Evolutionary conservation across 2,329 filamentous ascomycete species (phyloP), one percentile per base, ranked within the genome.

Genomic region (Ceratocystis diversiconidia): DNA sequence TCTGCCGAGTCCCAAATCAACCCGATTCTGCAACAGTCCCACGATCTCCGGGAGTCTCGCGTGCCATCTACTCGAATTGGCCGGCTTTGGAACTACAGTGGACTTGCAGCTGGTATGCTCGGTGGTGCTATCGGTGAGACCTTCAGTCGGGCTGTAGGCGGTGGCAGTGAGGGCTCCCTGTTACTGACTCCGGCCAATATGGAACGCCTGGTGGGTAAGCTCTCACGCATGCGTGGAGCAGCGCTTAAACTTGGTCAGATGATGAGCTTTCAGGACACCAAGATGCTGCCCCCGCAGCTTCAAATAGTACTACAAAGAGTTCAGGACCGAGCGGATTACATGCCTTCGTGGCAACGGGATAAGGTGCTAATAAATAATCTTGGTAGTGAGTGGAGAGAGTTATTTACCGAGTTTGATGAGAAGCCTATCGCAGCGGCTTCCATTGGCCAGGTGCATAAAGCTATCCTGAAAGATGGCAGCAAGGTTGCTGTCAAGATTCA

Each of bases 191-290:
- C 90, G 5, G 85, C 80, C 8, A 99, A 99, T 72, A 91, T 97
- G 83, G 92, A 97, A 73, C 84, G 95, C 61, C 81, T 99, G 7
- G 94, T 99, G 1, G 81, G 90, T 4, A 96, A 95, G 75, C 81
- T 99, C 2, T 97, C 92, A 2, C 88, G 89, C 25, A 99, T 99
- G 94, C 85, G 94, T 71, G 94, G 94, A 46, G 95, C 94, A 5
- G 94, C 94, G n/a, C 79, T 99, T 52, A 99, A 99, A 77, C 77
- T 99, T 30, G 95, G 94, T 0, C 94, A 99, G 77, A 94, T 97
- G 88, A 88, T 99, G 80, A 96, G 91, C 74, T 94, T 99, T 72
- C 94, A 99, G 78, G 94, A 99, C 76, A 85, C 90, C 46, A 97
- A 96, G 75, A 91, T 96, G 85, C 82, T 99, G 8, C 94, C 94